Evolutionary conservation across 306 rosid species (phyloP), one percentile per base, ranked within the genome.

Genomic region (Dalbergia cultrata): DNA sequence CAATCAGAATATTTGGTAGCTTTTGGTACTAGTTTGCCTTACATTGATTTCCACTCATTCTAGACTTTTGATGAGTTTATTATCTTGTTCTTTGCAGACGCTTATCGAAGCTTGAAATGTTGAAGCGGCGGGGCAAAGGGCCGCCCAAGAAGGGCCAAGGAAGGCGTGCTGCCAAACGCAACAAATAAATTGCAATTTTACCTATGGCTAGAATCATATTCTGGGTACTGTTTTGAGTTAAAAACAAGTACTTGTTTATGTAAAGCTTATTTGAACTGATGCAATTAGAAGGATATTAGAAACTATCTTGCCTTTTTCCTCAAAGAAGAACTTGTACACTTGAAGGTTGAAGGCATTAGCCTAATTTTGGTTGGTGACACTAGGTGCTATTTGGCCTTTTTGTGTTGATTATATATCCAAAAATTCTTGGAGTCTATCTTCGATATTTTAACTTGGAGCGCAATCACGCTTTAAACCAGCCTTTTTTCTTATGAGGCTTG

Each of bases 131-230:
- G 21, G 96, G 98, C 43, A 94, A 94, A 80, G 97, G 97, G 75
- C 89, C 97, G 41, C 97, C 96, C n/a, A 90, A 92, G 93, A 94
- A 94, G 87, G 97, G 97, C 67, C 91, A 92, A 39, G 98, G 98
- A 76, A 89, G 72, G 89, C 96, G 97, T 75, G 97, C 96, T 62
- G 86, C 91, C 69, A 94, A 94, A 67, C 97, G 97, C 65, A 91
- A 76, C 82, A 85, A 94, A 79, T 90, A 88, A 81, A 79, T 79
- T 34, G 75, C 74, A 68, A 68, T 79, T 77, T 54, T 8, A n/a
- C 34, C 18, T 68, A 14, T 50, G 72, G 76, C 60, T 74, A 62
- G 61, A 69, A 74, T 64, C 65, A 7, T 75, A 34, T 39, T 56
- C 37, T 75, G 49, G 56, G 61, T 33, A 14, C 59, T 71, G 35